These are phyloP conservation scores for Picea sitchensis DNA, from an alignment of 75 land plant genomes.

Conservation along the genomic window DNA sequence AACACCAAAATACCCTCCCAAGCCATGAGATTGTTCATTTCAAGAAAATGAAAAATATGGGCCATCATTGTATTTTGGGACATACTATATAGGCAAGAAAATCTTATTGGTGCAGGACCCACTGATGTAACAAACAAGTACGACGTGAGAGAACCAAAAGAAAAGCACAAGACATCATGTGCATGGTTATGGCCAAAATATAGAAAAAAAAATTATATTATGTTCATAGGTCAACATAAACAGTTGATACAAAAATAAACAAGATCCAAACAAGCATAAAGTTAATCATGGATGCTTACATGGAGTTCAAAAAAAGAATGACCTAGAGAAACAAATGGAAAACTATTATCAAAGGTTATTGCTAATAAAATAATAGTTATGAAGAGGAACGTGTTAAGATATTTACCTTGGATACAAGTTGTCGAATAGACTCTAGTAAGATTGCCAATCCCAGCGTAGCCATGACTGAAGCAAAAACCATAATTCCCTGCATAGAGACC, in stretches of 20 bases:
- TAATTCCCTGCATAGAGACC: conserved; percentile 67
- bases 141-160: background rate
- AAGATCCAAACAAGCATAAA: background rate
- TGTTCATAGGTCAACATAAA: background rate
- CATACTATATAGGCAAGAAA: background rate
- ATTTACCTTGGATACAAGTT: conserved; percentile 39
- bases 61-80: background rate
- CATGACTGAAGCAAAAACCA: conserved; percentile 98
- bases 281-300: background rate
- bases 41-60: no score
- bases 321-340: background rate
- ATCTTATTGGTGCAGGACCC: background rate
- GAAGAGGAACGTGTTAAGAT: background rate
- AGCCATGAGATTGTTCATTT: background rate
- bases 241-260: background rate
- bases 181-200: background rate
- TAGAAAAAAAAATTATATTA: background rate
- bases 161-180: background rate
- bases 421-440: conserved; percentile 64
- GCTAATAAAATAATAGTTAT: background rate
- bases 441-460: conserved; percentile 92
- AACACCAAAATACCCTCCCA: background rate
- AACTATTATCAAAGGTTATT: background rate
- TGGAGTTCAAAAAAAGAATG: background rate
- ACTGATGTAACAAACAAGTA: background rate